Base-by-base conservation (phyloP, 257 asterid species). In the Lantana camara region DNA sequence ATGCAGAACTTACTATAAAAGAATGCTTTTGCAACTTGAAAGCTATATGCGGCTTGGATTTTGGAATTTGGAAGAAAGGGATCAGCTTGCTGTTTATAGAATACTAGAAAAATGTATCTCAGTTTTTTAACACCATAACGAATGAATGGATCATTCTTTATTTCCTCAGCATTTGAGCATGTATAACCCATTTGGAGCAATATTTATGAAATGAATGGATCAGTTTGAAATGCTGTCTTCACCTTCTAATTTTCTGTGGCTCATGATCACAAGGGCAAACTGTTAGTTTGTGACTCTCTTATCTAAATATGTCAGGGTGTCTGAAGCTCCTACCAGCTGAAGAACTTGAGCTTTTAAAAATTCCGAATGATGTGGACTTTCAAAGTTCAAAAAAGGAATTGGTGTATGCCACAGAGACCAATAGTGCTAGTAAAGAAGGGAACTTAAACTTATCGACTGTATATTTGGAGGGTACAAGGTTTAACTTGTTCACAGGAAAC, bases 401-500 rank as follows among this genome's bases (percentile, higher is more conserved):
- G 77, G 60, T 75, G 68, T 94, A 86, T 77, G 66, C 78, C 21
- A 44, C 57, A 52, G 95, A 88, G 71, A 74, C 73, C 47, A 82
- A 63, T 30, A 69, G 51, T 63, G 50, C 70, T 51, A 24, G 74
- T 69, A 45, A 29, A 63, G 82, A 73, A 52, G 75, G 71, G 68
- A 72, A 64, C 47, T 68, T 63, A 49, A 81, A 75, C 75, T 63
- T 77, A 61, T 79, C 88, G 29, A 65, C 57, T 15, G 73, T 71
- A 35, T 80, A 66, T 65, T 52, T 70, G 34, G 80, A 80, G 23
- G 74, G 73, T 45, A 69, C 85, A 42, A 88, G 96, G 73, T 90
- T 88, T 75, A 94, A 90, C 69, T 74, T 75, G 47, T 94, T 94
- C 90, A 86, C 99, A 7, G 99, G 99, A 70, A 81, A 82, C 80